A percentile compares a stretch with the other conserved stretches of the same genome.
phyloP scores from a whole-genome alignment of 2,329 filamentous ascomycete species.

The Xenosphaeropsis pyriputrescens region DNA sequence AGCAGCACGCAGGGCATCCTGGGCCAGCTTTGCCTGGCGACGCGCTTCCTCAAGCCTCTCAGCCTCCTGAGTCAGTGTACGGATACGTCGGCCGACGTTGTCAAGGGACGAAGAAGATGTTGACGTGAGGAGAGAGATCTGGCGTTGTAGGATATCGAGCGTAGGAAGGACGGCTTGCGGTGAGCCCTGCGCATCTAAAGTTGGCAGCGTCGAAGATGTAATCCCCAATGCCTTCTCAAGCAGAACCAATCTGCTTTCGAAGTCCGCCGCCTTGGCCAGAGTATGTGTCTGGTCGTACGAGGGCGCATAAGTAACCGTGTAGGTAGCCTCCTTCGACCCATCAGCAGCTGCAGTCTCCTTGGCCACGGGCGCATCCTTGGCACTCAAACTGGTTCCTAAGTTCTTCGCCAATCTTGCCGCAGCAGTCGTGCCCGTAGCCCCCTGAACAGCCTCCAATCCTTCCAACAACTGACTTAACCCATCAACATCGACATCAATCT shows the following conservation, averaged over 20 bases:
- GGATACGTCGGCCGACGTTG: conserved; percentile 52
- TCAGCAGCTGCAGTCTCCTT: conserved; percentile 9
- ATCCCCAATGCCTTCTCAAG: conserved; percentile 76
- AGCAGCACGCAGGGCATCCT: conserved; percentile 37
- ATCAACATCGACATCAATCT: conserved; percentile 38
- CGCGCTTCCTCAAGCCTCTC: conserved; percentile 54
- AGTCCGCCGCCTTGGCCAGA: conserved; percentile 70
- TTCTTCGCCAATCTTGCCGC: conserved; percentile 14
- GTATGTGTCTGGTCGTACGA: conserved; percentile 54
- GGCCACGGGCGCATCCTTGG: conserved; percentile 11
- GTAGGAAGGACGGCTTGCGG: conserved; percentile 66
- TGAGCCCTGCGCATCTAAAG: conserved; percentile 38
- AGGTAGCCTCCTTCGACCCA: conserved; percentile 26
- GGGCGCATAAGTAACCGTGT: conserved; percentile 49
- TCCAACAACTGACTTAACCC: conserved; percentile 62
- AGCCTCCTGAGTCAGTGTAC: conserved; percentile 57
- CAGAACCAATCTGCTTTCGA: conserved; percentile 65
- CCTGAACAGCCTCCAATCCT: conserved; percentile 31
- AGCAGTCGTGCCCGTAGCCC: conserved; percentile 3
- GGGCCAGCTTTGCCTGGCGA: conserved; percentile 43
- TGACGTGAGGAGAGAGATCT: conserved; percentile 61
- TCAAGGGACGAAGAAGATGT: conserved; percentile 62
- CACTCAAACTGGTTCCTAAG: conserved; percentile 13
- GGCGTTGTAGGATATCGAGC: conserved; percentile 65
- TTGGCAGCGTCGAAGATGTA: conserved; percentile 51